Evolutionary conservation across 495 filamentous ascomycete genomes (phyloP), one percentile per base, ranked within the genome.

Genomic region (Saxophila tyrrhenica): DNA sequence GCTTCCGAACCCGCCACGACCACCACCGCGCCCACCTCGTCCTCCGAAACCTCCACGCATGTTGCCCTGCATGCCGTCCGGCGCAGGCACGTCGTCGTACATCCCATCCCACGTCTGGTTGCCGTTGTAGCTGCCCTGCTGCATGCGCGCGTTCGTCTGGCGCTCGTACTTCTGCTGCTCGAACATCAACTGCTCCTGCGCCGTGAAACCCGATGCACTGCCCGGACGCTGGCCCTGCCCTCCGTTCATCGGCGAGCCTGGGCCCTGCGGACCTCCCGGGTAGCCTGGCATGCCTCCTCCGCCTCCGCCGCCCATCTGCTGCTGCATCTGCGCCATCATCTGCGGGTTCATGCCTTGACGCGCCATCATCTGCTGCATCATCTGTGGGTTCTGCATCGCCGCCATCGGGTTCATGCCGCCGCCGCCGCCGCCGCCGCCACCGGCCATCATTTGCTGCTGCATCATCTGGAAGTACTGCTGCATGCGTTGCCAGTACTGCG

Each of bases 71-170:
- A 77, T 76, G 47, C 78, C 78, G 2, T 69, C 65, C 9, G 89
- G 89, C 63, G 90, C 89, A 21, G 94, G 94, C 1, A 95, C 89
- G 66, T 96, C 92, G 66, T 98, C 92, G 67, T 98, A 98, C 92
- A 98, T 98, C 52, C 92, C 92, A 68, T 98, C 92, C 91, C 92
- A 97, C 21, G 84, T 88, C 22, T 85, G 83, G 2, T 75, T 76
- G 39, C 77, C 78, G 24, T 58, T 43, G 47, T 38, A 50, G n/a
- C n/a, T 39, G 48, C 61, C 64, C n/a, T 67, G 60, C 17, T 57
- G 55, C 51, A 68, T 50, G 70, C 59, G 53, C 56, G 64, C 61
- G 38, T 64, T 63, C 15, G 55, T 76, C 48, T 73, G 77, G 64
- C 84, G 80, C 41, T 57, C 58, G 65, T 89, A 92, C 68, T 91